Conservation (phyloP, 352 stramenopile genomes). For the Saprolegnia parasitica region DNA sequence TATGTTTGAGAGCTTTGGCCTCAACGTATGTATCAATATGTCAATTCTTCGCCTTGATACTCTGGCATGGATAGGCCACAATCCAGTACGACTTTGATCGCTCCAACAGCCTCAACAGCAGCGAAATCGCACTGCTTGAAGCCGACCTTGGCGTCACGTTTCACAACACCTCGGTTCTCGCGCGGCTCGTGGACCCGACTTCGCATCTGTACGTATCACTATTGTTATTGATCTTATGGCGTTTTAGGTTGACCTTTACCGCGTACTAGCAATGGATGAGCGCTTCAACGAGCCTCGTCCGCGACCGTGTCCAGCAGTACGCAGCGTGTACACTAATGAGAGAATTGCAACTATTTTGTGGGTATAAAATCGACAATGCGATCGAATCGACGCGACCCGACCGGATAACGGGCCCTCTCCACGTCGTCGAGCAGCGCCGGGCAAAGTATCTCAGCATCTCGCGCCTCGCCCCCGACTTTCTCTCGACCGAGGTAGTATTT, state of each 20-base stretch:
- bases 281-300: slow-evolving; percentile 57
- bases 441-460: slow-evolving; percentile 94
- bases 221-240: too few species aligned
- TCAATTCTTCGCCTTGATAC: too few species aligned
- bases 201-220: slow-evolving; percentile 24
- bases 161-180: slow-evolving; percentile 37
- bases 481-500: slow-evolving; percentile 69
- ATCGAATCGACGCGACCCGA: slow-evolving; percentile 89
- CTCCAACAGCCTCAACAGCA: slow-evolving; percentile 46
- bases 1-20: slow-evolving; percentile 28
- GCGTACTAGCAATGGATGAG: slow-evolving; percentile 58
- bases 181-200: slow-evolving; percentile 37
- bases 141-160: slow-evolving; percentile 57
- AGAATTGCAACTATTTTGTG: background rate
- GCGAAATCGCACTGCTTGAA: slow-evolving; percentile 62
- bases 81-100: slow-evolving; percentile 68
- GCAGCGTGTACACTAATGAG: background rate
- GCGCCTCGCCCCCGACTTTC: slow-evolving; percentile 85
- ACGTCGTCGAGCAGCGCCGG: slow-evolving; percentile 84
- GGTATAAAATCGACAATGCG: slow-evolving; percentile 89
- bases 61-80: slow-evolving; percentile 41
- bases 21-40: slow-evolving; percentile 15
- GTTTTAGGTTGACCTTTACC: slow-evolving; percentile 42
- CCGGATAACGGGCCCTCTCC: slow-evolving; percentile 82
- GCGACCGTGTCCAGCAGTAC: slow-evolving; percentile 41